Evolutionary conservation across 108 stramenopile genomes (phyloP), one percentile per base, ranked within the genome.

Genomic region (Nannochloropsis granulata): DNA sequence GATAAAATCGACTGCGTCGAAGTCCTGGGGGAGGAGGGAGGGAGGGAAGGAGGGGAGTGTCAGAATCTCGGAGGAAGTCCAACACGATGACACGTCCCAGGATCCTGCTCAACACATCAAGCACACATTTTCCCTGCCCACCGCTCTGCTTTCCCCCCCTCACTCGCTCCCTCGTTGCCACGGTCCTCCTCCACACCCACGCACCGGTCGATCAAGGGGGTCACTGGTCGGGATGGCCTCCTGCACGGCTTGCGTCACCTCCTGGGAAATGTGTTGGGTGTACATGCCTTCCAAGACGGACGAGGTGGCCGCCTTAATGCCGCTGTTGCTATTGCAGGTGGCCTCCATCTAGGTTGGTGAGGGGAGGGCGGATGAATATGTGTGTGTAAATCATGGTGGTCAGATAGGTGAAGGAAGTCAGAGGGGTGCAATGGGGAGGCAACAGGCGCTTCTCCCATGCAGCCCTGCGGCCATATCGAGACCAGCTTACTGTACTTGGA

Each of bases 1-100:
- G 46, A 92, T 88, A 80, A 86, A 92, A 23, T 86, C 90, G 44
- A 91, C 81, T 8, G 90, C 88, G 16, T 92, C 90, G 43, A 92
- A 92, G 26, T 92, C 91, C 12, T 80, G 56, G 21, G 56, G 56
- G n/a, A 9, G 11, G 21, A n/a, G n/a, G 56, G n/a, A n/a, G 21
- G n/a, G 56, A n/a, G n/a, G n/a, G n/a, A n/a, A 10, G 56, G 56
- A 71, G n/a, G n/a, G n/a, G 56, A 11, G n/a, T 16, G 56, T 71
- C n/a, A 71, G 34, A 5, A 34, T 34, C 34, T 34, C 34, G 34
- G 34, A 34, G 34, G 34, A 34, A 34, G 34, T 34, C 34, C 34
- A 34, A 34, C 5, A 34, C 5, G 34, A 34, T 5, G 34, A 34
- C 2, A 5, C 34, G 34, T 5, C 34, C n/a, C n/a, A n/a, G n/a